A percentile compares a stretch with the other conserved stretches of the same genome.
phyloP scores from a whole-genome alignment of 176 grass and related monocot species.

The Aegilops bicornis region DNA sequence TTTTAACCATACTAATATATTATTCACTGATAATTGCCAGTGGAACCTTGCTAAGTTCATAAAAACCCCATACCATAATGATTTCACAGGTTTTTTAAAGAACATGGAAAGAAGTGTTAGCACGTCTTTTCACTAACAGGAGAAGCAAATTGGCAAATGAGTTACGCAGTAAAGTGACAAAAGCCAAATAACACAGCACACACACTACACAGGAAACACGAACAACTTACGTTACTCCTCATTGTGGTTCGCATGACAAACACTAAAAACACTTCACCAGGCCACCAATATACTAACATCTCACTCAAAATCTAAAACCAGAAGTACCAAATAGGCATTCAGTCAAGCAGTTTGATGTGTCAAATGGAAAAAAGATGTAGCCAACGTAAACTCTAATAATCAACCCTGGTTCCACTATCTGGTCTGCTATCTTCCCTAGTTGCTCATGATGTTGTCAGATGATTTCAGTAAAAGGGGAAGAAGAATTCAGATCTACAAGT shows the following conservation, averaged over 20 bases:
- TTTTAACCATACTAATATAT: constrained; percentile 9
- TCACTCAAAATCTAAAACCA: neutral
- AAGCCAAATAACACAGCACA: neutral
- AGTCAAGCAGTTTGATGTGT: neutral
- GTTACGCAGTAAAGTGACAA: neutral
- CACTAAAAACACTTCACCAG: neutral
- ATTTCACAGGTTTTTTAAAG: neutral
- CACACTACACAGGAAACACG: neutral
- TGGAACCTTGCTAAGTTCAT: neutral
- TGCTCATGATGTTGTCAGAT: neutral
- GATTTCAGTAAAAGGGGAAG: neutral
- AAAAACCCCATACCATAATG: neutral
- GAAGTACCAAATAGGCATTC: neutral
- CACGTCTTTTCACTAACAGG: neutral
- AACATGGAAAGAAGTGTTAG: neutral
- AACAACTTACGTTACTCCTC: neutral
- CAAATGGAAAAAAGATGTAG: neutral
- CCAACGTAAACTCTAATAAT: neutral
- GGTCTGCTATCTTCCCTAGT: neutral
- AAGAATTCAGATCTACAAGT: neutral
- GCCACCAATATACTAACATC: neutral
- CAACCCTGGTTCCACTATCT: neutral
- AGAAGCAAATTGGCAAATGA: neutral
- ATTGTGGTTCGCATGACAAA: neutral
- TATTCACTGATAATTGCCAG: neutral